Conservation (phyloP, 495 filamentous ascomycete species). For the Patellaria atrata region DNA sequence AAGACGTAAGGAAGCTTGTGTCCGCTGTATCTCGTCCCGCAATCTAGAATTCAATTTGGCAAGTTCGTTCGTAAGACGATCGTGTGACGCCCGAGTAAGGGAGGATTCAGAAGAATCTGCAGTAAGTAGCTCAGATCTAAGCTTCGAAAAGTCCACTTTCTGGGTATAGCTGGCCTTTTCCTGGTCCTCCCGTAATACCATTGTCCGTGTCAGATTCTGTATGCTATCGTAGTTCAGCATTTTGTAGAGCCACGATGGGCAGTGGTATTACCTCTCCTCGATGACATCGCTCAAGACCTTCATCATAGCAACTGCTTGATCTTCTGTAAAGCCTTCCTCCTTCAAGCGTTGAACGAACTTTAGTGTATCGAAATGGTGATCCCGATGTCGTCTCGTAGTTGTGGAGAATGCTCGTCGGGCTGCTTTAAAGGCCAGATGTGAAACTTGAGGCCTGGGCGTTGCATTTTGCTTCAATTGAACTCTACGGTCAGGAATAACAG, state of each 20-base stretch:
- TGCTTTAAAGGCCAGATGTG: not conserved
- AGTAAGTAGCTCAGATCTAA: constrained; percentile 82
- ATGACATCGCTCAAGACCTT: constrained; percentile 92
- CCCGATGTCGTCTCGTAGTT: constrained; percentile 42
- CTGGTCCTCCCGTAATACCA: constrained; percentile 92
- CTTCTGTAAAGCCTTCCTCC: constrained; percentile 86
- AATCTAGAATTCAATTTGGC: constrained; percentile 79
- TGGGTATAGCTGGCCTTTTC: constrained; percentile 87
- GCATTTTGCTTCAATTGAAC: not conserved
- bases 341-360: constrained; percentile 89
- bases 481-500: not conserved
- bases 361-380: constrained; percentile 97
- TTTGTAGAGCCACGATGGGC: not conserved
- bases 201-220: constrained; percentile 92
- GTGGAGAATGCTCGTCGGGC: constrained; percentile 45
- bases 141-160: constrained; percentile 98
- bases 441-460: not conserved
- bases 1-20: constrained; percentile 78
- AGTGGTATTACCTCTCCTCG: constrained; percentile 54
- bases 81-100: constrained; percentile 78
- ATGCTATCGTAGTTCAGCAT: constrained; percentile 38
- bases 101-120: constrained; percentile 82
- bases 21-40: constrained; percentile 84
- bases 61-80: constrained; percentile 85
- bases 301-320: constrained; percentile 95